Percentiles rank a stretch among this genome's conserved stretches.
Conservation (phyloP, 2,329 filamentous ascomycete genomes). For the Neoscytalidium dimidiatum region DNA sequence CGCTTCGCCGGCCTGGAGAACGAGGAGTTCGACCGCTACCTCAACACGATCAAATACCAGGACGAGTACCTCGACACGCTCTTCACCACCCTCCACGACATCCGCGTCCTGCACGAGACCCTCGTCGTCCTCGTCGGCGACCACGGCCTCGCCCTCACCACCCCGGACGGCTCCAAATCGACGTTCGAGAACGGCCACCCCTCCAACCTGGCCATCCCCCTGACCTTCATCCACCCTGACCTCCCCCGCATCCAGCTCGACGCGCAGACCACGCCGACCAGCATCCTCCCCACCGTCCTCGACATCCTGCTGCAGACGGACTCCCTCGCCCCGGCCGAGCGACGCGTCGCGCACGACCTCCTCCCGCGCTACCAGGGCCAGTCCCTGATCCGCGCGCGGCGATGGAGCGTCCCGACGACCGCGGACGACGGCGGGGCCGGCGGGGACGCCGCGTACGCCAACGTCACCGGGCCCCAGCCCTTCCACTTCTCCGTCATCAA, state of each 20-base stretch:
- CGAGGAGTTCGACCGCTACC: constrained; percentile 39
- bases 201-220: constrained; percentile 46
- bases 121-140: constrained; percentile 51
- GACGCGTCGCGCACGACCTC: constrained; percentile 40
- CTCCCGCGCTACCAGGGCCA: constrained; percentile 50
- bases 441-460: not conserved
- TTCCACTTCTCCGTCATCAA: constrained; percentile 32
- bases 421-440: not conserved
- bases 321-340: constrained; percentile 38
- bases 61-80: constrained; percentile 44
- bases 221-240: constrained; percentile 46
- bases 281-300: constrained; percentile 49
- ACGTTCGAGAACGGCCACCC: constrained; percentile 49
- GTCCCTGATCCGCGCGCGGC: constrained; percentile 41
- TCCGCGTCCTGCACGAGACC: constrained; percentile 47
- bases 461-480: constrained; percentile 29
- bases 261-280: constrained; percentile 44
- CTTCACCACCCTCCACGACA: constrained; percentile 44
- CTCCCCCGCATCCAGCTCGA: constrained; percentile 45
- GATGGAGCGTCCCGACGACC: not conserved
- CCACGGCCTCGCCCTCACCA: constrained; percentile 38
- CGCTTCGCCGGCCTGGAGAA: constrained; percentile 3
- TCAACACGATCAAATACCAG: constrained; percentile 45
- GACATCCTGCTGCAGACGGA: constrained; percentile 46
- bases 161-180: constrained; percentile 40